phyloP scores from a whole-genome alignment of 495 filamentous ascomycete species.

The Thermochaetoides thermophila region DNA sequence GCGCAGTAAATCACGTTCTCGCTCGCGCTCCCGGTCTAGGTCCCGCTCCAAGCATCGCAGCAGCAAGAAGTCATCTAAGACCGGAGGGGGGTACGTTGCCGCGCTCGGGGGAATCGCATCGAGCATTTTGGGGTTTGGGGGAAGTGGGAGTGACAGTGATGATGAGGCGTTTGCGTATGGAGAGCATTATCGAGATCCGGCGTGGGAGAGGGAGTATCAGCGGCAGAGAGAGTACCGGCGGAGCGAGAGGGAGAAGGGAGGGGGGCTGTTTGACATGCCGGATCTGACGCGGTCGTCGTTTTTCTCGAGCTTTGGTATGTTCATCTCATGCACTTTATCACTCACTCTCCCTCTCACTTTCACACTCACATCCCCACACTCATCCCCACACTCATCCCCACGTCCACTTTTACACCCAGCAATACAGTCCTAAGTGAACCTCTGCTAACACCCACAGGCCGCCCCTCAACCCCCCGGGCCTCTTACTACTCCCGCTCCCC shows the following conservation, averaged over 20 bases:
- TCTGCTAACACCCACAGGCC: not conserved
- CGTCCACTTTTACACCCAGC: slow-evolving; percentile 14
- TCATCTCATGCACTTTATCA: not conserved
- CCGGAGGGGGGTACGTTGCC: too few species aligned
- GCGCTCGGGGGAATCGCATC: slow-evolving; percentile 9
- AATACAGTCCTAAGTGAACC: slow-evolving; percentile 2
- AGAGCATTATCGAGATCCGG: not conserved
- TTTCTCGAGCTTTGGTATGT: slow-evolving; percentile 33
- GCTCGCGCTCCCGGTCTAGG: slow-evolving; percentile 14
- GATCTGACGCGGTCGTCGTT: slow-evolving; percentile 29
- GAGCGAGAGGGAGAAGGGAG: slow-evolving; percentile 1
- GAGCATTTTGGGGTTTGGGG: slow-evolving; percentile 26
- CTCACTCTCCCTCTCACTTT: slow-evolving; percentile 33
- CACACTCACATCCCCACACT: slow-evolving; percentile 41
- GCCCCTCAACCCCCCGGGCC: slow-evolving; percentile 23
- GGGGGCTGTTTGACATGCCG: slow-evolving; percentile 4
- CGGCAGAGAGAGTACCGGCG: slow-evolving; percentile 12
- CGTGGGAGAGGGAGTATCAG: not conserved
- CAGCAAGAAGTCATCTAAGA: too few species aligned
- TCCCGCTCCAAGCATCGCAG: slow-evolving; percentile 9
- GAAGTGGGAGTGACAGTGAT: slow-evolving; percentile 17
- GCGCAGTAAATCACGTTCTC: slow-evolving; percentile 15
- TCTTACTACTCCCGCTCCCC: slow-evolving; percentile 62
- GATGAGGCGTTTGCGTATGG: not conserved
- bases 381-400: slow-evolving; percentile 38